Evolutionary conservation across 2,329 filamentous ascomycete genomes (phyloP), one percentile per base, ranked within the genome.

Genomic region (Botrytis fragariae): DNA sequence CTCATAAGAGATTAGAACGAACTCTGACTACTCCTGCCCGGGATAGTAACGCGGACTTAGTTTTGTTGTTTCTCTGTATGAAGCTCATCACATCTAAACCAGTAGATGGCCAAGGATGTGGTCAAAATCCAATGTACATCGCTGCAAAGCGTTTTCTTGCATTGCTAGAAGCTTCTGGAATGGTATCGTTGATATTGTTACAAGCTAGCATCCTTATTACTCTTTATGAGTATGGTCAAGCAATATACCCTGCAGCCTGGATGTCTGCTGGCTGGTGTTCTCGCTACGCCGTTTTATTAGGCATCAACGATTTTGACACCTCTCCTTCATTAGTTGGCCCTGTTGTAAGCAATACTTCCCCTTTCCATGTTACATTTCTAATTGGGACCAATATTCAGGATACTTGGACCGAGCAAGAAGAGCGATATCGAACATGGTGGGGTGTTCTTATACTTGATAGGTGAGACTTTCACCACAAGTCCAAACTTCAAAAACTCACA

Each of bases 241-340:
- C 81, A 5, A 84, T 87, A 64, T 87, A 87, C 74, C 86, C 86
- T 5, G 83, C 84, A 18, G 85, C 84, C 22, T 87, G 84, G 81
- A 84, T 87, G 79, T 84, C 84, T 1, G 81, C 85, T 9, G 85
- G 83, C 3, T 80, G 81, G 77, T 85, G 84, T 77, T 81, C 83
- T 32, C 79, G 85, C 71, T 85, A 86, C 75, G 82, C 82, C 14
- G 83, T 84, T 60, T 81, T 86, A 18, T 79, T 87, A n/a, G 84
- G 84, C 3, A 77, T 87, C 32, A 83, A 82, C 76, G 77, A 80
- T 9, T 78, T 80, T 14, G 79, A 81, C 39, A 78, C 80, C 62
- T 80, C 82, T 35, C 81, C 80, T 44, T 75, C 81, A 65, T 78
- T 85, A 62, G 77, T 87, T 7, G 82, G 82, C 12, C 78, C 79